These are phyloP conservation scores for Bolboschoenus planiculmis DNA, from an alignment of 176 grass and related monocot species.

Conservation along the genomic window DNA sequence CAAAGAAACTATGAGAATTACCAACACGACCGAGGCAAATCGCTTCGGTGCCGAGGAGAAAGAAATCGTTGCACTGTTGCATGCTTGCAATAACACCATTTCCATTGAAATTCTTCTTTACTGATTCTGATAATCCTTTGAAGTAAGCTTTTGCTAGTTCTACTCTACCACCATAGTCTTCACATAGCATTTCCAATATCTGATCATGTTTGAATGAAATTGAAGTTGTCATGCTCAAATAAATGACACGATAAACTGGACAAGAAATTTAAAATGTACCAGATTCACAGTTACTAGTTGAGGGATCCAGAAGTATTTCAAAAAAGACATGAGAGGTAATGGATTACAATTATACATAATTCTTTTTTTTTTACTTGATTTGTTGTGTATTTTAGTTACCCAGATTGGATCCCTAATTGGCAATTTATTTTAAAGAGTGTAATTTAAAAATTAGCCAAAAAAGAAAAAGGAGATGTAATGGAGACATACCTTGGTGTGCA, in stretches of 20 bases:
- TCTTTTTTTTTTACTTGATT: not conserved
- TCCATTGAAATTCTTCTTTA: slow-evolving; percentile 62
- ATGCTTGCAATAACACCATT: slow-evolving; percentile 98
- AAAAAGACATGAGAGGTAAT: not conserved
- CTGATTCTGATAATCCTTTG: slow-evolving; percentile 52
- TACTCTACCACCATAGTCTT: slow-evolving; percentile 73
- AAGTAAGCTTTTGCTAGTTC: slow-evolving; percentile 79
- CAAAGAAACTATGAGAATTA: too few relatives aligned
- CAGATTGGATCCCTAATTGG: too few relatives aligned
- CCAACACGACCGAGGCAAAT: slow-evolving; percentile 77
- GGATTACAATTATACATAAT: not conserved
- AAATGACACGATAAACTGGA: not conserved
- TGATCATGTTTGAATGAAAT: slow-evolving; percentile 12
- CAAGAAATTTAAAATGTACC: not conserved
- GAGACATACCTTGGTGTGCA: too few relatives aligned
- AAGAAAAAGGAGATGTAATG: not conserved
- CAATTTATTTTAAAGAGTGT: not conserved
- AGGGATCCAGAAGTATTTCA: not conserved
- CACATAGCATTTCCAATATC: slow-evolving; percentile 89
- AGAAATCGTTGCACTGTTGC: slow-evolving; percentile 98
- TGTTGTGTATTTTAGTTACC: too few relatives aligned
- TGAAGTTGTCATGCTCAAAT: slow-evolving; percentile 4
- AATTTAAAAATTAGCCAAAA: not conserved
- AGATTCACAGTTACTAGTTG: not conserved
- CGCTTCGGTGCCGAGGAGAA: slow-evolving; percentile 74